Evolutionary conservation across 2,329 filamentous ascomycete genomes (phyloP), one percentile per base, ranked within the genome.

Genomic region (Fusarium incarnatum): DNA sequence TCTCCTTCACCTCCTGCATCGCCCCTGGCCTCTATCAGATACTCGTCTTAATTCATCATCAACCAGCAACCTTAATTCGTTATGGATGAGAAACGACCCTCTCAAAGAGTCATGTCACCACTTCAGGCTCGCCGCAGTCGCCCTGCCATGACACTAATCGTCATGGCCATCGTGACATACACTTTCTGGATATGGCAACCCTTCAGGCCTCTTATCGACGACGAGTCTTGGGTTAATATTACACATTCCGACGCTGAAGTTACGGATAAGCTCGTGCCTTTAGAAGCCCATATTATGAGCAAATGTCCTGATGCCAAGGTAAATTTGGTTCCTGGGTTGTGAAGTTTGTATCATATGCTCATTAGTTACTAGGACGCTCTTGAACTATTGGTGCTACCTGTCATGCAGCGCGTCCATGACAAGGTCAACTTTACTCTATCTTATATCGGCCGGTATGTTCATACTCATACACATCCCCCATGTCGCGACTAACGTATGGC

Each of bases 241-340:
- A 47, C 48, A 30, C 54, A 41, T 30, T 42, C 64, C 5, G 44
- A 48, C 45, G 40, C 46, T 30, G 34, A 64, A 47, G 48, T 62
- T 53, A 67, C 60, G 16, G 64, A 60, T 30, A 60, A 61, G 28
- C 81, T 84, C 61, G 91, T 98, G 7, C 92, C 94, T 6, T 82
- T 99, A 4, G 96, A 99, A 79, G 93, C 94, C 59, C 95, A 98
- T 79, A 96, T 98, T 74, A 99, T 98, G 91, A 93, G 90, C 82
- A 98, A 98, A 85, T 99, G 96, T 76, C 94, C 95, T 0, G 96
- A 99, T 80, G 94, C 96, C 4, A 87, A 86, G 79, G 86, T 88
- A 13, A 81, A 6, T 65, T 28, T 41, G 32, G 6, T 47, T n/a
- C 13, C 40, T 42, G 6, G 32, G 11, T 41, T 18, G 18, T 44